A percentile compares a stretch with the other conserved stretches of the same genome.
Evolutionary conservation across 1,284 basidiomycete genomes (phyloP).

Genomic region (Thelephora terrestris): DNA sequence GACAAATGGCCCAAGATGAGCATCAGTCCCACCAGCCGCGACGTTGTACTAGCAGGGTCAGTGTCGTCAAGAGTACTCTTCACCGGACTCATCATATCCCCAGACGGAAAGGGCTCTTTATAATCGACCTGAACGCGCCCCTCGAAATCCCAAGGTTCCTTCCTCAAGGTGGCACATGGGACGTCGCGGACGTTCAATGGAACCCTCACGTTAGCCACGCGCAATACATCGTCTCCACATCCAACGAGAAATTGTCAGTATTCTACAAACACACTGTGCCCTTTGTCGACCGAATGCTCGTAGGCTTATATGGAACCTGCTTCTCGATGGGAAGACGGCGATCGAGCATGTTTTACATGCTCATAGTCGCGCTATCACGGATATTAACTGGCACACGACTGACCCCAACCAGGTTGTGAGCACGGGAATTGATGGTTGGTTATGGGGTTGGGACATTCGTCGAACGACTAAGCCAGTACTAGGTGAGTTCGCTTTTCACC

Average conservation of each 20-base stretch:
- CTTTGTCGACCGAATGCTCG: slow-evolving; percentile 2
- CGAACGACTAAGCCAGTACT: slow-evolving; percentile 51
- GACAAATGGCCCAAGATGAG: slow-evolving; percentile 46
- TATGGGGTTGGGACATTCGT: slow-evolving; percentile 85
- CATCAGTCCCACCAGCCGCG: slow-evolving; percentile 69
- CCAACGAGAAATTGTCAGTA: slow-evolving; percentile 80
- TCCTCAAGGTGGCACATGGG: slow-evolving; percentile 94
- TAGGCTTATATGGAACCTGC: slow-evolving; percentile 88
- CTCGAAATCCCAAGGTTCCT: slow-evolving; percentile 85
- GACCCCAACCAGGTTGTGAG: slow-evolving; percentile 72
- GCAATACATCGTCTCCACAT: slow-evolving; percentile 92
- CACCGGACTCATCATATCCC: slow-evolving; percentile 1
- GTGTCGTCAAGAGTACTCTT: slow-evolving; percentile 16
- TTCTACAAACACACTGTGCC: neutral
- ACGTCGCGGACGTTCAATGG: slow-evolving; percentile 96
- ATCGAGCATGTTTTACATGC: slow-evolving; percentile 75
- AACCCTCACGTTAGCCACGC: slow-evolving; percentile 81
- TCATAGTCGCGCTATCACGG: slow-evolving; percentile 89
- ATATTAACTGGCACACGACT: slow-evolving; percentile 90
- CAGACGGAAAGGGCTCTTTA: slow-evolving; percentile 89
- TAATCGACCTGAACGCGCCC: slow-evolving; percentile 88
- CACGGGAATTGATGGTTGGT: slow-evolving; percentile 72
- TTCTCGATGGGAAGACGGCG: slow-evolving; percentile 57
- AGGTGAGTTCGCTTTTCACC: slow-evolving; percentile 28
- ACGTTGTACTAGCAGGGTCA: slow-evolving; percentile 73